Evolutionary conservation across 2,329 filamentous ascomycete species (phyloP).

Genomic region (Aspergillus luchuensis): DNA sequence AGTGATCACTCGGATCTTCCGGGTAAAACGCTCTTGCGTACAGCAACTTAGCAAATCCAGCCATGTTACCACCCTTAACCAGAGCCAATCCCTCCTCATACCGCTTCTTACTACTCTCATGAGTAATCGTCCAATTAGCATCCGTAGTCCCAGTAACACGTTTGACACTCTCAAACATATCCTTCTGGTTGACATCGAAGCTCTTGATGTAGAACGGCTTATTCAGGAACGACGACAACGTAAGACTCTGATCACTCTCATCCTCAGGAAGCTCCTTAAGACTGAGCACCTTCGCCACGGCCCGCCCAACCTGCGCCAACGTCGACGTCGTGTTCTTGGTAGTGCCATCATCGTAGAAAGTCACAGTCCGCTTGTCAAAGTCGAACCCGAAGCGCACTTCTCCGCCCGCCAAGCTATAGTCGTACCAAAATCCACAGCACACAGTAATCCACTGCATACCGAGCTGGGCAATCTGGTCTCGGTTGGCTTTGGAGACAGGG

Average conservation of each 20-base stretch:
- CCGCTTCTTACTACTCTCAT: constrained; percentile 52
- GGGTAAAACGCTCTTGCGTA: constrained; percentile 59
- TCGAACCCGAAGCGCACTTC: constrained; percentile 53
- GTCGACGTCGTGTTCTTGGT: constrained; percentile 61
- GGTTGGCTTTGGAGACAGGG: constrained; percentile 21
- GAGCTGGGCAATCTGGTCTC: constrained; percentile 44
- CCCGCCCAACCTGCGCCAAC: constrained; percentile 58
- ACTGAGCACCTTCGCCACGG: constrained; percentile 55
- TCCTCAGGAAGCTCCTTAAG: constrained; percentile 48
- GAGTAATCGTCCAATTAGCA: constrained; percentile 61
- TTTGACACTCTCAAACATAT: constrained; percentile 65
- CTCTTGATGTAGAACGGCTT: constrained; percentile 55
- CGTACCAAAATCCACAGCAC: constrained; percentile 56
- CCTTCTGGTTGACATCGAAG: constrained; percentile 62
- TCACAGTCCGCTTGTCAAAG: constrained; percentile 45
- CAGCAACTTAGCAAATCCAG: constrained; percentile 54
- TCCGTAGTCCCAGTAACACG: constrained; percentile 60
- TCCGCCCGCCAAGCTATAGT: constrained; percentile 50
- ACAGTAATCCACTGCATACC: constrained; percentile 51
- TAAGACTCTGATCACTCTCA: constrained; percentile 37
- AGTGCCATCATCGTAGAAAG: constrained; percentile 60
- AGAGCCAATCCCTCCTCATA: constrained; percentile 51
- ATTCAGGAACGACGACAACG: constrained; percentile 52
- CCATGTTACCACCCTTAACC: constrained; percentile 47
- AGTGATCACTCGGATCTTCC: constrained; percentile 44